These are phyloP conservation scores for Rhizopogon salebrosus DNA, from an alignment of 768 basidiomycete species.

Conservation along the genomic window DNA sequence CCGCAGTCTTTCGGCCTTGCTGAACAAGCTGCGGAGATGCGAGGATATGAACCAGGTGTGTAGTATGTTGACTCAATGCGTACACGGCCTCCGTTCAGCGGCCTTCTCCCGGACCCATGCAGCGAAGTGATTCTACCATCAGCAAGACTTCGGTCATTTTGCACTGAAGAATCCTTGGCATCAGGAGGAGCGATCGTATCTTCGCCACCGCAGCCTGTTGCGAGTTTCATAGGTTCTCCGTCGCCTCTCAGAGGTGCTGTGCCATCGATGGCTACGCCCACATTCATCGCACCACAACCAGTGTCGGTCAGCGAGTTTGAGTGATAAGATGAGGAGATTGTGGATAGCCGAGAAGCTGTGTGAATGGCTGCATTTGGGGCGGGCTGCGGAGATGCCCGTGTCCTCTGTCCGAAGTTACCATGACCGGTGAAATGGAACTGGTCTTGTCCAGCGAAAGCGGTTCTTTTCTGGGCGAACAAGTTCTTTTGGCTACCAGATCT, in stretches of 20 bases:
- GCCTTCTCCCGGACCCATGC: conserved; percentile 15
- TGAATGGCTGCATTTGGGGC: conserved; percentile 36
- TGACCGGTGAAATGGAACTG: conserved; percentile 24
- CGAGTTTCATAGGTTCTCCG: conserved; percentile 31
- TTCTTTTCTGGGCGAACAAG: conserved; percentile 2
- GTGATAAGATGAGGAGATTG: conserved; percentile 44
- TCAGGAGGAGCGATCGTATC: conserved; percentile 16
- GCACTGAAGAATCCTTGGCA: conserved; percentile 18
- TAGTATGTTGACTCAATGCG: conserved; percentile 69
- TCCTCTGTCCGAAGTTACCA: conserved; percentile 15
- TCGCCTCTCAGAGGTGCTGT: conserved; percentile 35
- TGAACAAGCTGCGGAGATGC: conserved; percentile 42
- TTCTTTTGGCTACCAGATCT: conserved; percentile 2
- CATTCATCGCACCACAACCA: conserved; percentile 17
- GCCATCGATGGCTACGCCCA: conserved; percentile 32
- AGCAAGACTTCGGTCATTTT: conserved; percentile 34
- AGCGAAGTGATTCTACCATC: conserved; percentile 52
- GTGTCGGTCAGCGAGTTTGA: conserved; percentile 35
- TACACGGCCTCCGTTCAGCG: conserved; percentile 47
- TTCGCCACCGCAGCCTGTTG: conserved; percentile 23
- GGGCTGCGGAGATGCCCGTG: conserved; percentile 32
- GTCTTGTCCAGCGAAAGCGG: conserved; percentile 12
- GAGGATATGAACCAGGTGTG: conserved; percentile 48
- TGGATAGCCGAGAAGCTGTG: conserved; percentile 35
- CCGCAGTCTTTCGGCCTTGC: conserved; percentile 26